Conservation (phyloP, 768 basidiomycete species). For the Tulasnella sp. region DNA sequence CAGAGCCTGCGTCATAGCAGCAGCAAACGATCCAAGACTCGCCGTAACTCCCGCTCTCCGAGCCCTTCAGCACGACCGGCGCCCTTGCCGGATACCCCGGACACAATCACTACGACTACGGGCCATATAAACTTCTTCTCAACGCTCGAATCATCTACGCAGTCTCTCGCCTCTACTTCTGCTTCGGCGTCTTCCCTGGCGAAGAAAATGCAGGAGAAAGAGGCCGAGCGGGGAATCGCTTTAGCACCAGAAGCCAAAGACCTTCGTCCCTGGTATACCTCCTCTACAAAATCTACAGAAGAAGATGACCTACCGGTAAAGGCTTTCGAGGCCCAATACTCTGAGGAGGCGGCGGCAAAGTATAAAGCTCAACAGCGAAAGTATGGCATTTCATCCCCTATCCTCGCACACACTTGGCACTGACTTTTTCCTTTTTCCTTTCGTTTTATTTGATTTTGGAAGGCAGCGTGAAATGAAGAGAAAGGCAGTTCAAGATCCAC, state of each 20-base stretch:
- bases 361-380: slow-evolving; percentile 7
- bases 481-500: slow-evolving; percentile 5
- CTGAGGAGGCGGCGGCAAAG: not conserved
- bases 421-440: not conserved
- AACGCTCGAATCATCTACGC: slow-evolving; percentile 61
- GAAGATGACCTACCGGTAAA: not conserved
- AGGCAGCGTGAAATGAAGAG: not conserved
- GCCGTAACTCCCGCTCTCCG: not conserved
- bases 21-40: not conserved
- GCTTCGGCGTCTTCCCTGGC: not conserved
- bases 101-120: slow-evolving; percentile 21
- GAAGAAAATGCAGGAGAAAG: slow-evolving; percentile 21
- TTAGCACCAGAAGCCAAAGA: slow-evolving; percentile 68
- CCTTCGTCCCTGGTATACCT: slow-evolving; percentile 67
- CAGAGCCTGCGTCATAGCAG: slow-evolving; percentile 39
- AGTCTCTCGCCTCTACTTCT: slow-evolving; percentile 17
- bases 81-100: not conserved
- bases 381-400: too few species aligned
- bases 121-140: slow-evolving; percentile 80
- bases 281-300: not conserved
- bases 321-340: not conserved
- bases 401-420: not conserved
- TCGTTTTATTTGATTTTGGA: not conserved
- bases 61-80: not conserved
- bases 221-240: slow-evolving; percentile 59